These are phyloP conservation scores for Kazachstania psychrophila DNA, from an alignment of 805 yeast species.

Conservation along the genomic window DNA sequence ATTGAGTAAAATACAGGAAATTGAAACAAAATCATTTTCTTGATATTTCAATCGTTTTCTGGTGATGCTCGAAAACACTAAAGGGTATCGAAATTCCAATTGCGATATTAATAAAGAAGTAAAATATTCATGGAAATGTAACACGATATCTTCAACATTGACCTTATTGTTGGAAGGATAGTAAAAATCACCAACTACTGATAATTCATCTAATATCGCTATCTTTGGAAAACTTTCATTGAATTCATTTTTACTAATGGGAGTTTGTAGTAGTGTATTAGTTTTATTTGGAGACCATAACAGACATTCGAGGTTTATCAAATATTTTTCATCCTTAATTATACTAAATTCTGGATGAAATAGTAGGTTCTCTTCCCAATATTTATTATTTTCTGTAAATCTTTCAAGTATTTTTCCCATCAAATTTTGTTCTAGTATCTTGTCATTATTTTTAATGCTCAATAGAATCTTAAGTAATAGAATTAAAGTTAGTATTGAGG, in stretches of 20 bases:
- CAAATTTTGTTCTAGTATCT: too few species aligned
- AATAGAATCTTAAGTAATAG: background rate
- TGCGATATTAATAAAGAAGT: constrained; percentile 25
- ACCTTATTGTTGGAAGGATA: background rate
- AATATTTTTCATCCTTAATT: background rate
- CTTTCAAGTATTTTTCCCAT: background rate
- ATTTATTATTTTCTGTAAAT: background rate
- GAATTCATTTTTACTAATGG: background rate
- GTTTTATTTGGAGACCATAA: constrained; percentile 5
- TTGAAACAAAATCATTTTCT: constrained; percentile 17
- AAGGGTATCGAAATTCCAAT: constrained; percentile 30
- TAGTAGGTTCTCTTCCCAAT: constrained; percentile 7
- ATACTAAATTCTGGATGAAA: too few species aligned
- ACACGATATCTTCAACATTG: constrained; percentile 1
- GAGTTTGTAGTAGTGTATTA: background rate
- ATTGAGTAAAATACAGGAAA: constrained; percentile 21
- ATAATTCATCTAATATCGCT: constrained; percentile 4
- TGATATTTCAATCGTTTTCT: constrained; percentile 18
- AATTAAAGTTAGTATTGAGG: too few species aligned
- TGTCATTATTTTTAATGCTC: background rate
- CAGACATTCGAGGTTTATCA: constrained; percentile 1
- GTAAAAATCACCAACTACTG: constrained; percentile 3
- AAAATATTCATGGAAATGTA: constrained; percentile 21
- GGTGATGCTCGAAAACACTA: constrained; percentile 24
- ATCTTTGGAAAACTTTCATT: background rate